Evolutionary conservation across 2,329 filamentous ascomycete genomes (phyloP).

Genomic region (Aspergillaceae sp.): DNA sequence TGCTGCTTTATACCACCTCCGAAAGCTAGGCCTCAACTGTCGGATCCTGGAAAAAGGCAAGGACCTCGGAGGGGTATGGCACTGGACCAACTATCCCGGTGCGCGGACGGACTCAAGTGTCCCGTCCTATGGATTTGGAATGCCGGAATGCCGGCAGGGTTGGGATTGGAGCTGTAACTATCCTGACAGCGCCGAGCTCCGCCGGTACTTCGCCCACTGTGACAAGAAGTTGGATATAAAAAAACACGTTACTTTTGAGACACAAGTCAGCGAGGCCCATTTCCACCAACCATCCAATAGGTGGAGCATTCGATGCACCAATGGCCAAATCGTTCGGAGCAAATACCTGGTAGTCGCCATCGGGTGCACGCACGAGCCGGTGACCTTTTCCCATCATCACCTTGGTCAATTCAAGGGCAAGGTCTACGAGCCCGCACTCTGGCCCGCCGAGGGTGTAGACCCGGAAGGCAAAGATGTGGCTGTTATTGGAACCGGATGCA

Average conservation of each 20-base stretch:
- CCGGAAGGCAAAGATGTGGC: constrained; percentile 40
- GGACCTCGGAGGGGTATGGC: too few relatives aligned
- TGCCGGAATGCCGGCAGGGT: constrained; percentile 39
- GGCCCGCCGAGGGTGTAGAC: constrained; percentile 39
- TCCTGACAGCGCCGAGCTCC: neutral
- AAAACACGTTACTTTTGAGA: constrained; percentile 3
- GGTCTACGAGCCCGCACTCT: constrained; percentile 47
- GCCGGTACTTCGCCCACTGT: neutral
- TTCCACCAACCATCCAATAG: constrained; percentile 1
- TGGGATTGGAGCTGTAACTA: constrained; percentile 23
- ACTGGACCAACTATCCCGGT: constrained; percentile 4
- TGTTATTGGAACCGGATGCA: constrained; percentile 33
- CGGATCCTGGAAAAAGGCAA: too few relatives aligned
- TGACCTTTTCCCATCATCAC: constrained; percentile 47
- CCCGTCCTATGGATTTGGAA: constrained; percentile 47
- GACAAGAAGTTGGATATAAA: neutral
- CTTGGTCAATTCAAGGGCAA: constrained; percentile 43
- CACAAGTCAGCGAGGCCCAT: neutral
- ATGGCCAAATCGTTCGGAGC: neutral
- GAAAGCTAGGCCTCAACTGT: too few relatives aligned
- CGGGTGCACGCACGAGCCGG: constrained; percentile 30
- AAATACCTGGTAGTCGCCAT: constrained; percentile 11
- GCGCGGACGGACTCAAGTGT: constrained; percentile 45
- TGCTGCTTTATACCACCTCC: too few relatives aligned
- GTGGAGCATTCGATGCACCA: neutral